Base-by-base conservation (phyloP, 2,329 filamentous ascomycete species). In the Hysterium pulicare region DNA sequence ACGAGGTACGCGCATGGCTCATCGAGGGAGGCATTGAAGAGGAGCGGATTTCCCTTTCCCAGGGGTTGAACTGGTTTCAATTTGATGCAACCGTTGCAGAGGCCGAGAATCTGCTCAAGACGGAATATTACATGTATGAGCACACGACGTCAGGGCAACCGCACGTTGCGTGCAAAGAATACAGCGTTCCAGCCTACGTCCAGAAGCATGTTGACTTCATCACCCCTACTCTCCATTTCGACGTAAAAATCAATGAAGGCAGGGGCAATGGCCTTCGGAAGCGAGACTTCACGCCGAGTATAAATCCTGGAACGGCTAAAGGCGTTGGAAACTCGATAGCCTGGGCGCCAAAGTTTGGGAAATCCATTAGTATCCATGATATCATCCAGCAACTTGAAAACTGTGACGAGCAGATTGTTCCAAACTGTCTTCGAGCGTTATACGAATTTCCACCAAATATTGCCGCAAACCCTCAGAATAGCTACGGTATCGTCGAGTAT, bases 401-500 rank as follows among this genome's bases (percentile, higher is more conserved):
- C 8, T 33, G 31, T 16, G 31, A 11, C 7, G 19, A 11, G 15
- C 8, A 46, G 17, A 49, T 52, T 17, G 53, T 48, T 2, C 47
- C 46, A 5, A 44, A 48, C n/a, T 55, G 48, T 33, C 26, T 55
- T n/a, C 47, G 49, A 10, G 46, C 51, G 9, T 49, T 54, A 10
- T 57, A 55, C 39, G 45, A 52, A 16, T 34, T 57, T n/a, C 45
- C 50, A 5, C 11, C 9, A 10, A 33, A 33, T 8, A 11, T 16
- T 7, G 15, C 8, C 40, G 15, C 24, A 9, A 23, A 43, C 17
- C n/a, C n/a, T n/a, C n/a, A n/a, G n/a, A 55, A 55, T 17, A 42
- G 50, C 22, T 51, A 55, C 9, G 49, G 54, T 15, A 51, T 77
- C 24, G 73, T 71, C 37, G 71, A 76, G 49, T 60, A 64, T 40